phyloP scores from a whole-genome alignment of 495 filamentous ascomycete genomes.

The Massariosphaeria phaeospora region DNA sequence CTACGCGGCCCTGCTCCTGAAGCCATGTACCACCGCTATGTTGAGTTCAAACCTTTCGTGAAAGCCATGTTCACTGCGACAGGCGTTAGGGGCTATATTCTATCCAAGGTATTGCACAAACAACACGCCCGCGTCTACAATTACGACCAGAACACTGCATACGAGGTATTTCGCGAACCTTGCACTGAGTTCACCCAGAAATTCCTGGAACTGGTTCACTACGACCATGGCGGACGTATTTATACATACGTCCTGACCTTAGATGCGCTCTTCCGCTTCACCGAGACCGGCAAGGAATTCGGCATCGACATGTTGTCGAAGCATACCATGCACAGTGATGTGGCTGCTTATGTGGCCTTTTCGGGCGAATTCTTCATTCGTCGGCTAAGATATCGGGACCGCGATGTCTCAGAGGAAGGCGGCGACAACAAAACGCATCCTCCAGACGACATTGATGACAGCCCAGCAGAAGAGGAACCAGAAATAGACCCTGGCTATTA shows the following conservation, averaged over 20 bases:
- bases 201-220: slow-evolving; percentile 82
- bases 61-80: slow-evolving; percentile 77
- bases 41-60: slow-evolving; percentile 88
- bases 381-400: slow-evolving; percentile 47
- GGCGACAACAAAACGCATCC: slow-evolving; percentile 28
- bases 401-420: slow-evolving; percentile 26
- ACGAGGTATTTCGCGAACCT: slow-evolving; percentile 51
- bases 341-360: slow-evolving; percentile 82
- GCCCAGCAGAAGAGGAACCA: slow-evolving; percentile 41
- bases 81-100: slow-evolving; percentile 69
- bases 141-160: slow-evolving; percentile 66
- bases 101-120: slow-evolving; percentile 81
- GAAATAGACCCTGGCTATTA: slow-evolving; percentile 61
- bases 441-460: slow-evolving; percentile 42
- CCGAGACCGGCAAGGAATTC: slow-evolving; percentile 91
- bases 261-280: slow-evolving; percentile 80
- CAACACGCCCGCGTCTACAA: slow-evolving; percentile 88
- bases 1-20: slow-evolving; percentile 74
- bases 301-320: slow-evolving; percentile 88
- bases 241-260: slow-evolving; percentile 91
- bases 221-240: slow-evolving; percentile 75
- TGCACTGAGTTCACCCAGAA: slow-evolving; percentile 64
- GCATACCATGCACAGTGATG: slow-evolving; percentile 92
- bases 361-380: slow-evolving; percentile 91
- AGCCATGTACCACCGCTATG: slow-evolving; percentile 79